phyloP scores from a whole-genome alignment of 305 asterid species.

The Fraxinus angustifolia region DNA sequence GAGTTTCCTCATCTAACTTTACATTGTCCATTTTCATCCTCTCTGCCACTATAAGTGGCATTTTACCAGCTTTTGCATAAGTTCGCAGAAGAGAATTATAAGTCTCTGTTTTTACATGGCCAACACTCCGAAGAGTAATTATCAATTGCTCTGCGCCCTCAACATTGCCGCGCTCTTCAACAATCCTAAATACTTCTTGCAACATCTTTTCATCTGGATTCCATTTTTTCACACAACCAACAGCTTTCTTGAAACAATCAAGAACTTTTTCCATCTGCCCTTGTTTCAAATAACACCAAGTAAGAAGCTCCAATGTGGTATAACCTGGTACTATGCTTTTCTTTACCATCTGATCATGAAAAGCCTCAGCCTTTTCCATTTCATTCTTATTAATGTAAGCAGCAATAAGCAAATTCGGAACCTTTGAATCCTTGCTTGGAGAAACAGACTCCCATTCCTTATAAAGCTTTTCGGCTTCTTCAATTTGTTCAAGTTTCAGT shows the following conservation, averaged over 20 bases:
- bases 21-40: slow-evolving; percentile 81
- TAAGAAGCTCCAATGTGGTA: slow-evolving; percentile 84
- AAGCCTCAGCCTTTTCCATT: slow-evolving; percentile 65
- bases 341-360: slow-evolving; percentile 47
- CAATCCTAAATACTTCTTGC: slow-evolving; percentile 36
- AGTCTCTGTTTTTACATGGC: slow-evolving; percentile 46
- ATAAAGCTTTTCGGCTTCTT: slow-evolving; percentile 69
- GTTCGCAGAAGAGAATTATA: slow-evolving; percentile 70
- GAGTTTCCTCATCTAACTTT: slow-evolving; percentile 54
- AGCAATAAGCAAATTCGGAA: slow-evolving; percentile 74
- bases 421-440: slow-evolving; percentile 66
- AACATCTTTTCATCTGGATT: slow-evolving; percentile 60
- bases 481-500: slow-evolving; percentile 51
- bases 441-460: slow-evolving; percentile 80
- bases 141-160: slow-evolving; percentile 62
- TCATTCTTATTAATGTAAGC: slow-evolving; percentile 52
- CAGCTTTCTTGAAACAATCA: slow-evolving; percentile 55
- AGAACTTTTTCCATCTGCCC: slow-evolving; percentile 42
- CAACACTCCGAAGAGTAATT: slow-evolving; percentile 51
- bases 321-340: slow-evolving; percentile 53
- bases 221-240: slow-evolving; percentile 65
- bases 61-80: slow-evolving; percentile 67
- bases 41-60: slow-evolving; percentile 68
- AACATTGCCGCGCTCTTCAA: slow-evolving; percentile 67
- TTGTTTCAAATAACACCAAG: slow-evolving; percentile 69